Evolutionary conservation across 148 eudicot species (phyloP), one percentile per base, ranked within the genome.

Genomic region (Dianthus caryophyllus): DNA sequence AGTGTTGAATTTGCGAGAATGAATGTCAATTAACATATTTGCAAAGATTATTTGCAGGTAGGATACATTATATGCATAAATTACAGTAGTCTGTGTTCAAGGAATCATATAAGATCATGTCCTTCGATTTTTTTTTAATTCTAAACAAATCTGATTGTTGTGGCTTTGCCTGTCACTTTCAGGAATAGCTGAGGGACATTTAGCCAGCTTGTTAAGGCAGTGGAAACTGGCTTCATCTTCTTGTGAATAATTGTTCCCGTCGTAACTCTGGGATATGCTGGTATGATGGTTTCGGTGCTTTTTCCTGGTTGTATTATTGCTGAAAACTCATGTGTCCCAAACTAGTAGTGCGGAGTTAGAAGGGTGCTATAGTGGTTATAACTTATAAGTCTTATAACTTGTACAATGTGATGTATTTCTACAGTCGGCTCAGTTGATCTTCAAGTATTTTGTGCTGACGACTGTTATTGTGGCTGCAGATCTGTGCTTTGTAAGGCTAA

Each of bases 121-220:
- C 47, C 20, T 58, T 8, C 18, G 27, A 20, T 36, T 22, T 14
- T 20, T 36, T 44, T 0, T 21, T n/a, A n/a, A n/a, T n/a, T n/a
- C 22, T 9, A 49, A 61, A 27, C 48, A 6, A 12, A 15, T 48
- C 13, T 66, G 55, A 74, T 48, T 31, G 36, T 24, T 55, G 27
- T 24, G 14, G 31, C 17, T 61, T 30, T 52, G 14, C 46, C 17
- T 61, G 44, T 52, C 52, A 51, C n/a, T 18, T 67, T 26, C 77
- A 74, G 77, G 77, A 39, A 62, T 43, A 67, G 55, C 29, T 60
- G 15, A 14, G 9, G 53, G 43, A 44, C 44, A 15, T 50, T 31
- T 70, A n/a, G 57, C 36, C 62, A 39, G 61, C 30, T 9, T 68
- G 51, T 27, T 24, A 20, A 26, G 38, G 53, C 56, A 26, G 64